Conservation (phyloP, 495 filamentous ascomycete genomes). For the Parachaetomium inaequale region DNA sequence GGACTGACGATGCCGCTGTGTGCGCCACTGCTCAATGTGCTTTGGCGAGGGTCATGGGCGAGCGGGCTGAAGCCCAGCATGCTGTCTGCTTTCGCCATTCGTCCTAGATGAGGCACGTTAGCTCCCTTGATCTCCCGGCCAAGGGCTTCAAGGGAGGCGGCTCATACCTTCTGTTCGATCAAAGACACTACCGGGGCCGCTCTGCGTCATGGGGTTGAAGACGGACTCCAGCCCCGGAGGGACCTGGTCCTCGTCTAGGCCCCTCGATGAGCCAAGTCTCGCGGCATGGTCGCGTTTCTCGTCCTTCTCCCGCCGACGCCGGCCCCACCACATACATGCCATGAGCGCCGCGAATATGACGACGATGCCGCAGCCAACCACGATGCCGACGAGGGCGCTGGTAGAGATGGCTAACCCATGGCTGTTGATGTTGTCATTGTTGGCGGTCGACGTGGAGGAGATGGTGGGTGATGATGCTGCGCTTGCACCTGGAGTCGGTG, state of each 20-base stretch:
- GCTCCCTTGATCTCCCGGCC: not conserved
- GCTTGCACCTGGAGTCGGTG: not conserved
- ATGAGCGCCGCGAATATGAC: conserved; percentile 16
- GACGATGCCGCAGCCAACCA: conserved; percentile 18
- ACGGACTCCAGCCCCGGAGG: conserved; percentile 14
- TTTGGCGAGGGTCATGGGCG: not conserved
- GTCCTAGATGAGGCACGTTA: conserved; percentile 2
- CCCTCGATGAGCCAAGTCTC: conserved; percentile 6
- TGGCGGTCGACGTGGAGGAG: conserved; percentile 2
- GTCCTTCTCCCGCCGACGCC: conserved; percentile 6
- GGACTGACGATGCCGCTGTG: conserved; percentile 10
- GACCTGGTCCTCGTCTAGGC: conserved; percentile 6
- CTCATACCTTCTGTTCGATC: conserved; percentile 19
- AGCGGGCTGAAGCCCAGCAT: conserved; percentile 2
- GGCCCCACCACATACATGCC: conserved; percentile 20
- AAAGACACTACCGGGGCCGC: conserved; percentile 18
- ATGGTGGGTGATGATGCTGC: conserved; percentile 8
- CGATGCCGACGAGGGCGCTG: conserved; percentile 23
- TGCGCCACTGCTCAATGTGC: not conserved
- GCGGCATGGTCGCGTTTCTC: conserved; percentile 9
- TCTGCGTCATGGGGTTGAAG: conserved; percentile 19
- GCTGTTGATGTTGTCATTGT: not conserved
- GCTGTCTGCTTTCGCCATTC: conserved; percentile 16
- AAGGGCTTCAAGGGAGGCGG: too few species aligned
- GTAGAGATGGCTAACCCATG: conserved; percentile 20